Evolutionary conservation across 2,329 filamentous ascomycete genomes (phyloP).

Genomic region (Fusarium duplospermum): DNA sequence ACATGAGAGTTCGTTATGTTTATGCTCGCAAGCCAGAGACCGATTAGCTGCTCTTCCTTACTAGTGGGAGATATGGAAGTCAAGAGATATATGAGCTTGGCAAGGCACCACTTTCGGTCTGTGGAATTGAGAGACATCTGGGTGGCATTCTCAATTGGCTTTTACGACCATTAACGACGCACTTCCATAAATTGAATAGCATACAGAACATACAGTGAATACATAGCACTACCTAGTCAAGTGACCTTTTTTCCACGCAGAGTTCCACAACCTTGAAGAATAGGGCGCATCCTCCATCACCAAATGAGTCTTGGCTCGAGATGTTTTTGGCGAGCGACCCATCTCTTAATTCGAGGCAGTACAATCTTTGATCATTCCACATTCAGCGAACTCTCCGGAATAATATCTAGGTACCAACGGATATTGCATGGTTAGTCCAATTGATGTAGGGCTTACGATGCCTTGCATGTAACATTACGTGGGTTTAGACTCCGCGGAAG

Average conservation of each 20-base stretch:
- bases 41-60: neutral
- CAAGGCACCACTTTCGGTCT: too few relatives aligned
- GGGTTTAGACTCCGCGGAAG: neutral
- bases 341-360: neutral
- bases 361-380: neutral
- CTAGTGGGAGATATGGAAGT: neutral
- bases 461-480: neutral
- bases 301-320: neutral
- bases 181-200: neutral
- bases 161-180: neutral
- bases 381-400: neutral
- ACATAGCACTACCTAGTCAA: neutral
- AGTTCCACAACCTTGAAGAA: neutral
- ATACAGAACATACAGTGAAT: neutral
- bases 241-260: neutral
- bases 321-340: neutral
- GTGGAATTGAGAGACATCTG: neutral
- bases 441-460: neutral
- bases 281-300: neutral
- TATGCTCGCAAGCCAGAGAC: slow-evolving; percentile 20
- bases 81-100: neutral
- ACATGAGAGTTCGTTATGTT: slow-evolving; percentile 24
- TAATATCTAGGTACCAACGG: neutral
- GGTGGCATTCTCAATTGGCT: neutral
- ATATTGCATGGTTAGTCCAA: neutral